Base-by-base conservation (phyloP, 768 basidiomycete species). In the Rhizopogon rudus region DNA sequence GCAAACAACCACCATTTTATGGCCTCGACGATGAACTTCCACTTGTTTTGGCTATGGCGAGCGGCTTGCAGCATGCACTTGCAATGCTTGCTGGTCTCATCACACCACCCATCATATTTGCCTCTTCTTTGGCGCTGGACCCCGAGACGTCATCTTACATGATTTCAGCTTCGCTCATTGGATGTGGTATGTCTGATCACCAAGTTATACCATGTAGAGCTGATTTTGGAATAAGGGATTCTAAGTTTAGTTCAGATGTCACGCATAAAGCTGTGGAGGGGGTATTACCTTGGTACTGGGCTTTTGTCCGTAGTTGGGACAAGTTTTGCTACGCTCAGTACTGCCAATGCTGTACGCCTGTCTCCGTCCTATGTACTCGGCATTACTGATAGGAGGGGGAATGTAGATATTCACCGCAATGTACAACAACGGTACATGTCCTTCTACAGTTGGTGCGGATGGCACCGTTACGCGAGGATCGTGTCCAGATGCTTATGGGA, bases 1-100 rank as follows among this genome's bases (percentile, higher is more conserved):
- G 54, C 14, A 66, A 71, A 16, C 60, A 67, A 9, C 86, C 91
- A 1, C 89, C 89, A 0, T 93, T 92, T 71, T 92, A 90, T 60
- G 82, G 82, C 3, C 71, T 92, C 6, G 77, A 91, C 51, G 81
- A 80, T 29, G 82, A 89, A 22, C 73, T 93, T 5, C 91, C 91
- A 2, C 76, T 91, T 31, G 60, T 86, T 4, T 77, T 93, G 16
- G 87, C 89, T 1, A 81, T 91, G 33, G 76, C 86, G 1, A 83
- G 82, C 58, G 91, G 91, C 0, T 72, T 87, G 14, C 86, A 87
- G 62, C 88, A 91, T 63, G 80, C 86, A 1, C 80, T 91, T 9
- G 88, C 88, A 2, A 92, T 92, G 90, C 77, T 91, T 14, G 88
- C 87, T 2, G 89, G 88, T 2, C 74, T 91, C 42, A 90, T 92